Base-by-base conservation (phyloP, 495 filamentous ascomycete species). In the Cryomyces antarcticus region DNA sequence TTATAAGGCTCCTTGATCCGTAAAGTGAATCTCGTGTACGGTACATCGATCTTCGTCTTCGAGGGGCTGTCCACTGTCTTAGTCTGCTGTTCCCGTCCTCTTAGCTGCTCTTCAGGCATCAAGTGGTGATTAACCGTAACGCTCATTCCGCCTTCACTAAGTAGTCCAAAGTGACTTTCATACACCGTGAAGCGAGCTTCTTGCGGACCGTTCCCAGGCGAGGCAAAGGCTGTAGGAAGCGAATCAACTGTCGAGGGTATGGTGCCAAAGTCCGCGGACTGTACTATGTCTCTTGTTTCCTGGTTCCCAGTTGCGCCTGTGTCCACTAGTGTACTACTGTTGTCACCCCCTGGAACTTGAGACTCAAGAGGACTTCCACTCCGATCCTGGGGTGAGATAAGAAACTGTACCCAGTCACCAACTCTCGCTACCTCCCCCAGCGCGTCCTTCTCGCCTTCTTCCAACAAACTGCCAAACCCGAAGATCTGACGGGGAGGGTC, bases 381-480 rank as follows among this genome's bases (percentile, higher is more conserved):
- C 17, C 17, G 17, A 2, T 24, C 17, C 17, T 24, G 28, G 7
- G 47, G 47, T 9, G 43, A 43, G 9, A 52, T 7, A 6, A 53
- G 48, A 35, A 53, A 53, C 51, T 48, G 47, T 17, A 53, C 30
- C 11, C 28, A 7, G 29, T 53, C 51, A 5, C 51, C 51, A 11
- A 45, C 45, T 28, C 38, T 44, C 28, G 49, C 45, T 7, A 50
- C 39, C 13, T 53, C 50, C 13, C 50, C 50, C 5, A 53, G 41
- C 11, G 50, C 50, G 27, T 43, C 31, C 39, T 42, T 43, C 31
- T 49, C 33, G 12, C 3, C 33, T 12, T 9, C 12, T 12, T 9
- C 33, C 7, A 35, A 35, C 7, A 9, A 9, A 12, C 33, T 35
- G 7, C 33, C 33, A 12, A 12, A 35, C 2, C 17, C 17, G 17